Base-by-base conservation (phyloP, 2,329 filamentous ascomycete species). In the Monosporascus sp. region DNA sequence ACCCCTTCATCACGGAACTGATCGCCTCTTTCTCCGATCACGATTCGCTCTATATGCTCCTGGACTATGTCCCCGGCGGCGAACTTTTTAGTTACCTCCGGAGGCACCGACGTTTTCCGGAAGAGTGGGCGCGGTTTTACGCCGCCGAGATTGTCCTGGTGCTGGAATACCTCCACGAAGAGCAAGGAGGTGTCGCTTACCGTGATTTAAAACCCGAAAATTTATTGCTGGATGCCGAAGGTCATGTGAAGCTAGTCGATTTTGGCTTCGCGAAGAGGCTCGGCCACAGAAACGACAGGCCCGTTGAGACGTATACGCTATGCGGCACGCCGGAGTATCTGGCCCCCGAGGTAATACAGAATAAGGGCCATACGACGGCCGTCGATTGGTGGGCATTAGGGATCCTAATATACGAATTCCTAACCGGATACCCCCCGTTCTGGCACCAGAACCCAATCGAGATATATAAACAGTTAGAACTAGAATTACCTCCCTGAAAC, bases 331-430 rank as follows among this genome's bases (percentile, higher is more conserved):
- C 89, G 46, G 89, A 93, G 67, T 93, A 93, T 69, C 83, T 93
- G 46, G 89, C 89, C 2, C 89, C 89, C 5, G 89, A 93, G 73
- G 89, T 93, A 43, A 92, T 93, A 61, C 84, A 90, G 60, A 91
- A 90, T 68, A 91, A 90, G 67, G 89, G 87, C 14, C 84, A 87
- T 65, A 86, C 82, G 3, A 85, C 82, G 2, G 88, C 89, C 16
- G 89, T 93, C 37, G 89, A 93, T 74, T 93, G 89, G 89, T 93
- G 90, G 90, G 89, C 90, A 0, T 77, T 94, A 61, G 90, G 90
- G 26, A 91, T 93, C 60, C 72, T 94, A 53, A 85, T 93, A 55
- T 93, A 91, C 69, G 90, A 94, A 67, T 93, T 93, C 66, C 74
- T 93, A 48, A 91, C 90, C 9, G 90, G 90, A 27, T 91, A 92